These are phyloP conservation scores for Lithospermum erythrorhizon DNA, from an alignment of 257 asterid genomes.

Conservation along the genomic window DNA sequence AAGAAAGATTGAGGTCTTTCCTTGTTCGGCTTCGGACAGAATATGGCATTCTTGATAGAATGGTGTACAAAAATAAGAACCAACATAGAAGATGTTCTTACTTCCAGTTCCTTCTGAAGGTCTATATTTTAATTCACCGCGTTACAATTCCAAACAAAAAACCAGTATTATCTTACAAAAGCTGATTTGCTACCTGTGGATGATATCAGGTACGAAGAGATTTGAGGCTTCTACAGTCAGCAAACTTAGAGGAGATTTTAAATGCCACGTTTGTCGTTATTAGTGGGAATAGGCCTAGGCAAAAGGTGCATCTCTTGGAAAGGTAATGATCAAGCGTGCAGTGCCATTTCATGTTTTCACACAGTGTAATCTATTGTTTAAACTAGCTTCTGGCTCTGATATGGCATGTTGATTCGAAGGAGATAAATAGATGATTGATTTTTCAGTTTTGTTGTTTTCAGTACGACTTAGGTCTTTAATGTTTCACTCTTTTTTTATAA, in stretches of 20 bases:
- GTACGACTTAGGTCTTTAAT: no score
- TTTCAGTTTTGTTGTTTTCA: no score
- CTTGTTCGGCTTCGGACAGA: slow-evolving; percentile 58
- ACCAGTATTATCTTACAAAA: not conserved
- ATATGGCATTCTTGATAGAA: slow-evolving; percentile 60
- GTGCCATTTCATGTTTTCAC: no score
- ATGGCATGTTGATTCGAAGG: no score
- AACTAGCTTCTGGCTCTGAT: no score
- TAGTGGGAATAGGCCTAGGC: slow-evolving; percentile 72
- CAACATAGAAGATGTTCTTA: slow-evolving; percentile 73
- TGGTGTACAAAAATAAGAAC: slow-evolving; percentile 82
- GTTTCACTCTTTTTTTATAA: no score
- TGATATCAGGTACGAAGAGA: slow-evolving; percentile 65
- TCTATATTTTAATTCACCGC: slow-evolving; percentile 4
- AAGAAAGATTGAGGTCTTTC: slow-evolving; percentile 59
- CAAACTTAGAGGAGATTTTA: slow-evolving; percentile 58
- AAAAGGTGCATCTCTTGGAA: slow-evolving; percentile 75
- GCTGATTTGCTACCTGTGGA: not conserved
- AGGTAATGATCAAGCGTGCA: slow-evolving; percentile 23
- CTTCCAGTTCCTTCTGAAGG: slow-evolving; percentile 81
- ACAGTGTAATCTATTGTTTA: no score
- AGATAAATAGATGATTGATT: no score
- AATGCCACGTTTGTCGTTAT: slow-evolving; percentile 57
- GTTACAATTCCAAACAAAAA: not conserved
- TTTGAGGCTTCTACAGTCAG: slow-evolving; percentile 60